These are phyloP conservation scores for Acanthamoeba triangularis DNA, from an alignment of 208 protist genomes.

Conservation along the genomic window DNA sequence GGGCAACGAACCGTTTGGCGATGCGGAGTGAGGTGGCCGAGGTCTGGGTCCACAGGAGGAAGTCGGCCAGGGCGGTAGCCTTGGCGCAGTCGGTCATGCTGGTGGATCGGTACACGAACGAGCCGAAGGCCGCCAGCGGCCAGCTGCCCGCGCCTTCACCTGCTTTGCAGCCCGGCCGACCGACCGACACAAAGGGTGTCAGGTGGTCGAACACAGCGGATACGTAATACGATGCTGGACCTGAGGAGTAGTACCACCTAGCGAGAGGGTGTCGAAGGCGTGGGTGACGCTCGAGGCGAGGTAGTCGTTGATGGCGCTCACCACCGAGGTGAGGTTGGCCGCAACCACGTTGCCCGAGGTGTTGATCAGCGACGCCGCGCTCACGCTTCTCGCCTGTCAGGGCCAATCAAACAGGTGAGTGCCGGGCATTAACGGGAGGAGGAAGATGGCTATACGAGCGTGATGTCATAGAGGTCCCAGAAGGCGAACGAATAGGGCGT, in stretches of 20 bases:
- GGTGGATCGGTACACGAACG: not conserved
- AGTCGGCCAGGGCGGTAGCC: slow-evolving; percentile 1
- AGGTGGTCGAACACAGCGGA: too few species aligned
- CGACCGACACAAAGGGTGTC: not conserved
- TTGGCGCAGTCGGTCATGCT: slow-evolving; percentile 34
- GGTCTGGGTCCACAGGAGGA: slow-evolving; percentile 20
- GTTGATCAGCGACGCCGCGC: not conserved
- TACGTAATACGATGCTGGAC: not conserved
- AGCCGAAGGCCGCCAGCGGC: not conserved
- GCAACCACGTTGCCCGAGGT: not conserved
- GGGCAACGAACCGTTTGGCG: not conserved
- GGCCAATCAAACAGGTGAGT: too few species aligned
- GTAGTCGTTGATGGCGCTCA: not conserved
- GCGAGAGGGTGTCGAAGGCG: not conserved
- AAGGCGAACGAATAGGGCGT: slow-evolving; percentile 28
- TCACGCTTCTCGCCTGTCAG: not conserved
- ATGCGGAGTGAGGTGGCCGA: not conserved
- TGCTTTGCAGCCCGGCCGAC: not conserved
- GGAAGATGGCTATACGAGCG: not conserved
- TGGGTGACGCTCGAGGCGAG: not conserved
- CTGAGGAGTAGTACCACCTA: not conserved
- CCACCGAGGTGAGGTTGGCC: not conserved
- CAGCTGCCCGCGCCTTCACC: not conserved
- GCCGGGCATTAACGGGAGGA: not conserved
- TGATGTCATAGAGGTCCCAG: slow-evolving; percentile 3